Evolutionary conservation across 208 protist genomes (phyloP).

Genomic region (Zelonia costaricensis): DNA sequence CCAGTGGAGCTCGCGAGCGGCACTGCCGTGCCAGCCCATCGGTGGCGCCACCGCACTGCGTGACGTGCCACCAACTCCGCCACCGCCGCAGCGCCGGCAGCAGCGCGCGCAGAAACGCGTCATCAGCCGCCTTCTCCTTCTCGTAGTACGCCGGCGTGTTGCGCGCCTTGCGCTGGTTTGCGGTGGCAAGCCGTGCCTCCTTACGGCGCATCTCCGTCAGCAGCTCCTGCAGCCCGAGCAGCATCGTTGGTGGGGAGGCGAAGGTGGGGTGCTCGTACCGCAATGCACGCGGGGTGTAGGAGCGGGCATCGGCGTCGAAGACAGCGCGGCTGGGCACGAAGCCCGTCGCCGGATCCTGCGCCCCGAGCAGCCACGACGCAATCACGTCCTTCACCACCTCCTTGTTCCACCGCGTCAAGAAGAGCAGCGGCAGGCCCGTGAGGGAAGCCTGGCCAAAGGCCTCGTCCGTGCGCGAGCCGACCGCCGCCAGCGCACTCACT

Average conservation of each 20-base stretch:
- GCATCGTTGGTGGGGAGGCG: slow-evolving; percentile 59
- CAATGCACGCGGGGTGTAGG: slow-evolving; percentile 33
- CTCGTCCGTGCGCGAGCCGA: slow-evolving; percentile 74
- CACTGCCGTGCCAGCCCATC: slow-evolving; percentile 33
- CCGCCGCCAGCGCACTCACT: slow-evolving; percentile 40
- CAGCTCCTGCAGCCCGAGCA: slow-evolving; percentile 64
- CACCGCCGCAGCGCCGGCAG: slow-evolving; percentile 60
- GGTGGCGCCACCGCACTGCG: slow-evolving; percentile 52
- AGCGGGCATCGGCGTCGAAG: slow-evolving; percentile 42
- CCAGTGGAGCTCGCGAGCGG: slow-evolving; percentile 37
- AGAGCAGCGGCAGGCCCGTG: slow-evolving; percentile 70
- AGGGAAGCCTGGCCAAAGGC: slow-evolving; percentile 57
- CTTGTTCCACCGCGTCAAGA: slow-evolving; percentile 77
- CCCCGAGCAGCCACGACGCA: slow-evolving; percentile 68
- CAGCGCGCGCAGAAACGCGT: slow-evolving; percentile 48
- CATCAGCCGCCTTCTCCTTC: slow-evolving; percentile 41
- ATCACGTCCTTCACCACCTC: slow-evolving; percentile 78
- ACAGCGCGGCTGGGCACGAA: slow-evolving; percentile 62
- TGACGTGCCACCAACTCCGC: slow-evolving; percentile 76
- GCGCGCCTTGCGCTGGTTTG: slow-evolving; percentile 42
- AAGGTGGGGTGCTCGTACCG: slow-evolving; percentile 61
- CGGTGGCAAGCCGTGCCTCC: slow-evolving; percentile 20
- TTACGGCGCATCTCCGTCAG: slow-evolving; percentile 54
- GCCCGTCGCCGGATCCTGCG: slow-evolving; percentile 60
- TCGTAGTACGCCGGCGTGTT: slow-evolving; percentile 49